Base-by-base conservation (phyloP, 176 grass and related monocot genomes). In the Poa annua region DNA sequence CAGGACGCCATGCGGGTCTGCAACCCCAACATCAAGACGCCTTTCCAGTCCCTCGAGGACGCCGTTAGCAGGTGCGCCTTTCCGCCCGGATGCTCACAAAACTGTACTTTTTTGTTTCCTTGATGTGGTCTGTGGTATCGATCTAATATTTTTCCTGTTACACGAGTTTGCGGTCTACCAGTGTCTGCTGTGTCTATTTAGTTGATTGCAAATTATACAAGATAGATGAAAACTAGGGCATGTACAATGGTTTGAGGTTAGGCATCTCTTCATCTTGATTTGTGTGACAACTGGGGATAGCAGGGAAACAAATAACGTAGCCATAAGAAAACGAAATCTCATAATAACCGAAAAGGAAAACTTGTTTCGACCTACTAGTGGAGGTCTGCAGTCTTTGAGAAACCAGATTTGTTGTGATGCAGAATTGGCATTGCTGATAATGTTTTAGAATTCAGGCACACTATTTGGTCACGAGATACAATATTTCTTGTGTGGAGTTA, bases 1-100 rank as follows among this genome's bases (percentile, higher is more conserved):
- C 93, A 99, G 85, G 96, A 99, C 49, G 96, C 96, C 41, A 83
- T 91, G 77, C 87, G 89, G 87, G 83, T 99, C 60, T 99, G 96
- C 62, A 96, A 99, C 51, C 96, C 96, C 19, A 91, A 99, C 74
- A 86, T 96, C 62, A 95, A 85, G 81, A 87, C 89, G 29, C 91
- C 93, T 24, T 99, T 99, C 70, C 76, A 94, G 39, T 96, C 96
- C 44, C 47, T 99, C 54, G 96, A 96, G 89, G 93, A 99, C 48
- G 96, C 91, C 19, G 96, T 99, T 16, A 90, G 84, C 85, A 99
- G 93, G 96, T 99, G 69, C 48, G 70, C 80, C 44, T 47, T 47
- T 47, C 44, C 44, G 44, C 45, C 45, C 45, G 45, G 12, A 48
- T 48, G 11, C 44, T 12, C 11, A 47, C 44, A 11, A 47, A 47